Conservation (phyloP, 2,329 filamentous ascomycete species). For the Botrytis galanthina region DNA sequence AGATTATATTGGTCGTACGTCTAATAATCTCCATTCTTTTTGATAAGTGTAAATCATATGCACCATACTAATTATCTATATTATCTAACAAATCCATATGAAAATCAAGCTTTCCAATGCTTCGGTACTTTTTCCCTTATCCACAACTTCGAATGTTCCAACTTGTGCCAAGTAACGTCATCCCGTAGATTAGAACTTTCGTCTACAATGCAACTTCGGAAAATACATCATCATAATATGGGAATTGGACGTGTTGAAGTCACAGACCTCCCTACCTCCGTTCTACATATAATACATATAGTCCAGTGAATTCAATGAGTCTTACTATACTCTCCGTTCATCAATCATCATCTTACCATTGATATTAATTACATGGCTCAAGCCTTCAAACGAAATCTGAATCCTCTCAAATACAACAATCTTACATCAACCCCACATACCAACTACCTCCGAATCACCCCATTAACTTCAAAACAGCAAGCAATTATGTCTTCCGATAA, state of each 20-base stretch:
- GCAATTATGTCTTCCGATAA: conserved; percentile 8
- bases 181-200: not conserved
- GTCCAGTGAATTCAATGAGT: not conserved
- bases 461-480: not conserved
- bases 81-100: not conserved
- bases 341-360: not conserved
- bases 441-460: not conserved
- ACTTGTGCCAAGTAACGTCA: conserved; percentile 13
- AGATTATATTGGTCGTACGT: not conserved
- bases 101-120: not conserved
- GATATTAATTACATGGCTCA: conserved; percentile 8
- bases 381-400: not conserved
- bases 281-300: not conserved
- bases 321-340: not conserved
- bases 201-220: not conserved
- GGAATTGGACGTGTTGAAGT: not conserved
- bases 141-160: conserved; percentile 1
- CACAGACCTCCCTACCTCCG: not conserved
- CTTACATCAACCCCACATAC: conserved; percentile 3
- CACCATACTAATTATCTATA: not conserved
- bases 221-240: not conserved
- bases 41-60: not conserved
- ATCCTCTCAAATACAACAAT: not conserved
- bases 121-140: not conserved
- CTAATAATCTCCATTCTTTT: not conserved